Conservation (phyloP, 1,284 basidiomycete species). For the Pseudozyma flocculosa region DNA sequence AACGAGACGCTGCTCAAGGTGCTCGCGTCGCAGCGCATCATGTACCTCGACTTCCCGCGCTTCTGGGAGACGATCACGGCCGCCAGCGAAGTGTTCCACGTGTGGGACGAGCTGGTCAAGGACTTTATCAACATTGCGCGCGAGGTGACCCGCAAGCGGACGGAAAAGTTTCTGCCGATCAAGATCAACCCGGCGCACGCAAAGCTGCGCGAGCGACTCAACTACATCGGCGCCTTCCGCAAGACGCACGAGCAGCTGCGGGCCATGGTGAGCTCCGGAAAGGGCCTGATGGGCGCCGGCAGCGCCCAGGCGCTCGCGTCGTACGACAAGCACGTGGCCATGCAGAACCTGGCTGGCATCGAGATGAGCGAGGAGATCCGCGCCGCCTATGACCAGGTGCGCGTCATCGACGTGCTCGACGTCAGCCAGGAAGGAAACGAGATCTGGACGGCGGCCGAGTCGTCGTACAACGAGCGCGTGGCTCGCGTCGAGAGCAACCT, state of each 20-base stretch:
- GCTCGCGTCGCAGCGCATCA: conserved; percentile 81
- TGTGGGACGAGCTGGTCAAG: conserved; percentile 96
- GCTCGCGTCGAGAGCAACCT: conserved; percentile 98
- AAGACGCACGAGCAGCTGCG: conserved; percentile 97
- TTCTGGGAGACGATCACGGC: conserved; percentile 82
- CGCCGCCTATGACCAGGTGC: conserved; percentile 85
- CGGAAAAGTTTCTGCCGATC: conserved; percentile 94
- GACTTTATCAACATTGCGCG: conserved; percentile 97
- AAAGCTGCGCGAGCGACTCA: conserved; percentile 82
- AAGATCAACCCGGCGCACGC: conserved; percentile 88
- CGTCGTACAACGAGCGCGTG: conserved; percentile 95
- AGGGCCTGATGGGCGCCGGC: conserved; percentile 62
- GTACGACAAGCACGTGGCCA: conserved; percentile 37
- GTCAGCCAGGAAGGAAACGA: conserved; percentile 83
- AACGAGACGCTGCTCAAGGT: conserved; percentile 91
- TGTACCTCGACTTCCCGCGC: conserved; percentile 89
- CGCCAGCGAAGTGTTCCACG: conserved; percentile 79
- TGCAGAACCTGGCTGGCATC: conserved; percentile 67
- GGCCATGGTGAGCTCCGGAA: conserved; percentile 93
- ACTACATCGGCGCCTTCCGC: conserved; percentile 83
- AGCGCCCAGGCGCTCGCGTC: conserved; percentile 6
- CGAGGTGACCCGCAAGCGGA: conserved; percentile 86
- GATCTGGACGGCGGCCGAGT: conserved; percentile 95
- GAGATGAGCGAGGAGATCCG: conserved; percentile 95
- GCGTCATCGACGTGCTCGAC: conserved; percentile 93